Percentiles rank a stretch among this genome's conserved stretches.
These are phyloP conservation scores for Fusarium domesticum DNA, from an alignment of 2,329 filamentous ascomycete species.

Conservation along the genomic window DNA sequence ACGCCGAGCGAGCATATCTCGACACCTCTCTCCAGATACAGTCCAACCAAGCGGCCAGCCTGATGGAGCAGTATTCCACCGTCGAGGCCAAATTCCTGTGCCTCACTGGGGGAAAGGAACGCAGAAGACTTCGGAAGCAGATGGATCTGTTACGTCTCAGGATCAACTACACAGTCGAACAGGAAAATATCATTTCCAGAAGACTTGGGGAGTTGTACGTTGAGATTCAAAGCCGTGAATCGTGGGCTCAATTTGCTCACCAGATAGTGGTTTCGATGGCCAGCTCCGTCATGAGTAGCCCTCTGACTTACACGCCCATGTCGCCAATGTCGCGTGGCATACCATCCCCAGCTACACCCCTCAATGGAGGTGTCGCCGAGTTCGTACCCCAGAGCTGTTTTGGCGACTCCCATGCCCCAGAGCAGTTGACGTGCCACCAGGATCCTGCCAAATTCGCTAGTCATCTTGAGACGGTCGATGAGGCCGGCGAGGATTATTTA, in stretches of 20 bases:
- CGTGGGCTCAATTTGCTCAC: constrained; percentile 35
- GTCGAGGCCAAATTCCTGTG: constrained; percentile 35
- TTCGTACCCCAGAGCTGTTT: constrained; percentile 34
- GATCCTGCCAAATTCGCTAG: not conserved
- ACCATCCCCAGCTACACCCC: constrained; percentile 19
- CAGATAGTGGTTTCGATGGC: constrained; percentile 13
- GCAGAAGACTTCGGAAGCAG: constrained; percentile 40
- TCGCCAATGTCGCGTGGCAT: constrained; percentile 12
- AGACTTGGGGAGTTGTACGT: constrained; percentile 49
- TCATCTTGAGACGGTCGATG: constrained; percentile 28
- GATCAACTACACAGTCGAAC: constrained; percentile 43
- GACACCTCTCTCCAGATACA: constrained; percentile 40
- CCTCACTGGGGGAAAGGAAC: constrained; percentile 23
- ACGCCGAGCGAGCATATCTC: constrained; percentile 48
- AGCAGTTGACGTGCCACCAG: constrained; percentile 2
- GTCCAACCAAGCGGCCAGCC: constrained; percentile 34
- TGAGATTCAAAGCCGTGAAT: constrained; percentile 46
- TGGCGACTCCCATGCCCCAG: constrained; percentile 4
- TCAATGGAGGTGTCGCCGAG: constrained; percentile 30
- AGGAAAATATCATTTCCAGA: constrained; percentile 45
- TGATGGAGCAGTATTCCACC: constrained; percentile 39
- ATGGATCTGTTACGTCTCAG: constrained; percentile 40
- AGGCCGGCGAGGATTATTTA: constrained; percentile 20
- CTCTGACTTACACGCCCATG: constrained; percentile 10
- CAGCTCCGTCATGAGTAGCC: constrained; percentile 11